Conservation (phyloP, 352 stramenopile genomes). For the Pythium dissimile region DNA sequence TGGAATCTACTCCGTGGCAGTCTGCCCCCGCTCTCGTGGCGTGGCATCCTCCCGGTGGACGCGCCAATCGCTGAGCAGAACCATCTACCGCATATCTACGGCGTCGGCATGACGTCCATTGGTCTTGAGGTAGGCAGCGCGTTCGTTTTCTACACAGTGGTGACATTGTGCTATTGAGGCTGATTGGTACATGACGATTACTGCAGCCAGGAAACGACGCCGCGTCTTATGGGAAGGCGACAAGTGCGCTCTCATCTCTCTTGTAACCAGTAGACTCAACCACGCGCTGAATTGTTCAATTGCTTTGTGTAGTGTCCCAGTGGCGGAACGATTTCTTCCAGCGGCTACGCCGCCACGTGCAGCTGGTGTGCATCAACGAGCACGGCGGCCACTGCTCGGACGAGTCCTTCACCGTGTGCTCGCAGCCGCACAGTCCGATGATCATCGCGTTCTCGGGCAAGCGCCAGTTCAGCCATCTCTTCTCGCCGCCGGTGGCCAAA, state of each 20-base stretch:
- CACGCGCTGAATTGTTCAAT: background rate
- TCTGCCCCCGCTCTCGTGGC: constrained; percentile 48
- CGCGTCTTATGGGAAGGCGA: constrained; percentile 65
- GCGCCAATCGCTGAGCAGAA: constrained; percentile 74
- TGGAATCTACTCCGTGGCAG: constrained; percentile 81
- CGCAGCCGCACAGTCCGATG: constrained; percentile 46
- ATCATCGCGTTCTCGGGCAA: constrained; percentile 87
- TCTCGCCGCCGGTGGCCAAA: constrained; percentile 65
- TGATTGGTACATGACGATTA: background rate
- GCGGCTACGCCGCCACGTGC: constrained; percentile 49
- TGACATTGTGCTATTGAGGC: background rate
- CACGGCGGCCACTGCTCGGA: constrained; percentile 15
- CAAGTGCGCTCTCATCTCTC: constrained; percentile 52
- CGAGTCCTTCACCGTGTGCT: constrained; percentile 20
- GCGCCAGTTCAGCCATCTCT: constrained; percentile 83
- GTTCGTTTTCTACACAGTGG: background rate
- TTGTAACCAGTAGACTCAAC: background rate
- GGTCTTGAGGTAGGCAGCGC: constrained; percentile 55
- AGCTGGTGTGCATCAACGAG: constrained; percentile 46
- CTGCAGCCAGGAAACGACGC: constrained; percentile 80
- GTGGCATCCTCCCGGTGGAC: constrained; percentile 53
- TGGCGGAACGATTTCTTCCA: constrained; percentile 25
- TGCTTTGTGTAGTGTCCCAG: constrained; percentile 1
- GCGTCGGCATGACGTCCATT: constrained; percentile 81
- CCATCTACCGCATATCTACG: constrained; percentile 49